A percentile compares a stretch with the other conserved stretches of the same genome.
phyloP scores from a whole-genome alignment of 208 protist species.

The Leishmania tarentolae region DNA sequence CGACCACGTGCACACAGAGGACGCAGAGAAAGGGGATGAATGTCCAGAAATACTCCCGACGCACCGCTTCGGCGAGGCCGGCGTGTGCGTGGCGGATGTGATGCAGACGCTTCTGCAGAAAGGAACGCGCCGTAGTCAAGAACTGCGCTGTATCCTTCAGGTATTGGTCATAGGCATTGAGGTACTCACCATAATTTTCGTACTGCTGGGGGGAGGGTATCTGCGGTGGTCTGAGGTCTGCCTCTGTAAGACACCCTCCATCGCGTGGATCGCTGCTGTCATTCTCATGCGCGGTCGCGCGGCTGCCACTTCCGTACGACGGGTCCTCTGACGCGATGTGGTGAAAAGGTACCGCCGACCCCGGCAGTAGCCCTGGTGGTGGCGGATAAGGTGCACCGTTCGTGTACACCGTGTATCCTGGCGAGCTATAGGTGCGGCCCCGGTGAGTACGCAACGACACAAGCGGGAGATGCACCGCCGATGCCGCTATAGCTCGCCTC shows the following conservation, averaged over 20 bases:
- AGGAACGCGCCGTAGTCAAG: conserved; percentile 14
- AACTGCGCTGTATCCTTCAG: conserved; percentile 24
- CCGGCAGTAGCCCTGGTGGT: background rate
- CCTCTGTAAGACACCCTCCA: background rate
- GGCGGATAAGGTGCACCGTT: background rate
- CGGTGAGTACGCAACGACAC: background rate
- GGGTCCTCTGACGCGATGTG: background rate
- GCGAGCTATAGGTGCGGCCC: background rate
- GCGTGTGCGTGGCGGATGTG: conserved; percentile 15
- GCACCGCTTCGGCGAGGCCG: conserved; percentile 19
- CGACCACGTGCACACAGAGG: conserved; percentile 49
- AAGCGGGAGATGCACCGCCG: background rate
- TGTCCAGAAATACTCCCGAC: conserved; percentile 51
- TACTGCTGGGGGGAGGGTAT: conserved; percentile 27
- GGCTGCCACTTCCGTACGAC: background rate
- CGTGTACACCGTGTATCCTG: background rate
- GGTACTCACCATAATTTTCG: conserved; percentile 43
- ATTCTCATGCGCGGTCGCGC: background rate
- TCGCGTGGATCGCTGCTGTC: background rate
- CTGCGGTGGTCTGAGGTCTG: conserved; percentile 13
- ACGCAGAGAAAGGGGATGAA: conserved; percentile 50
- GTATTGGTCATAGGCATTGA: conserved; percentile 50
- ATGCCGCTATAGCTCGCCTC: background rate
- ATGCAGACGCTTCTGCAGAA: conserved; percentile 17
- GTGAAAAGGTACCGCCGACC: background rate